A percentile compares a stretch with the other conserved stretches of the same genome.
phyloP scores from a whole-genome alignment of 176 grass and related monocot species.

The Triticum urartu region DNA sequence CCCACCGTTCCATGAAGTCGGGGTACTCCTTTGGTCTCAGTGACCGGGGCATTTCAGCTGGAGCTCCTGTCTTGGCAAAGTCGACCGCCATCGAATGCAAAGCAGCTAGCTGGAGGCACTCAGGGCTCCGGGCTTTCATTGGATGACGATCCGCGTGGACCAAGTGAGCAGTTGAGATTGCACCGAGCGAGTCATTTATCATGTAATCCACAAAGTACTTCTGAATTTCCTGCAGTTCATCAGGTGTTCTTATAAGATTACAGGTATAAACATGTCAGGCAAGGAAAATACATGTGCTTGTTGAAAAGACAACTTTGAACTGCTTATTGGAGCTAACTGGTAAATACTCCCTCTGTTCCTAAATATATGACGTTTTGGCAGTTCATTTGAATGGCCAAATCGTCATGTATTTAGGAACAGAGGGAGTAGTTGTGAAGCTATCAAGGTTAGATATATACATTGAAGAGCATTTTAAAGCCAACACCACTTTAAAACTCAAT shows the following conservation, averaged over 20 bases:
- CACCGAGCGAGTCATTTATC: conserved; percentile 71
- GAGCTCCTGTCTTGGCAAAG: conserved; percentile 84
- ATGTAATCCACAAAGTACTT: conserved; percentile 93
- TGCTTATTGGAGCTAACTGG: neutral
- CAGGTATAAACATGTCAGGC: neutral
- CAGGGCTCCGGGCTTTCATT: conserved; percentile 59
- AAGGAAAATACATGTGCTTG: neutral
- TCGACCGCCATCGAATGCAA: conserved; percentile 94
- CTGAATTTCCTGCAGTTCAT: conserved; percentile 82
- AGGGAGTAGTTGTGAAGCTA: neutral
- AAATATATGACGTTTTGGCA: too few species aligned
- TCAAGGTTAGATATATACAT: neutral
- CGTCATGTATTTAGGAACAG: too few species aligned
- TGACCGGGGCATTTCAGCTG: conserved; percentile 67
- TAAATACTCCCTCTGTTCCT: neutral
- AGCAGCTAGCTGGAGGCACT: conserved; percentile 73
- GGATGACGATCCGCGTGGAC: conserved; percentile 70
- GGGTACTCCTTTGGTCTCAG: conserved; percentile 71
- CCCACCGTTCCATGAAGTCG: conserved; percentile 88
- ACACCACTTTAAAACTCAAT: neutral
- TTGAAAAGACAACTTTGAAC: neutral
- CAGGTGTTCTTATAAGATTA: conserved; percentile 20
- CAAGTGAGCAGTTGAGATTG: conserved; percentile 77
- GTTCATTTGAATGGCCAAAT: too few species aligned
- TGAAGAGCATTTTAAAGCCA: neutral